These are phyloP conservation scores for Piper longum DNA, from an alignment of 164 flowering plant genomes.

Conservation along the genomic window DNA sequence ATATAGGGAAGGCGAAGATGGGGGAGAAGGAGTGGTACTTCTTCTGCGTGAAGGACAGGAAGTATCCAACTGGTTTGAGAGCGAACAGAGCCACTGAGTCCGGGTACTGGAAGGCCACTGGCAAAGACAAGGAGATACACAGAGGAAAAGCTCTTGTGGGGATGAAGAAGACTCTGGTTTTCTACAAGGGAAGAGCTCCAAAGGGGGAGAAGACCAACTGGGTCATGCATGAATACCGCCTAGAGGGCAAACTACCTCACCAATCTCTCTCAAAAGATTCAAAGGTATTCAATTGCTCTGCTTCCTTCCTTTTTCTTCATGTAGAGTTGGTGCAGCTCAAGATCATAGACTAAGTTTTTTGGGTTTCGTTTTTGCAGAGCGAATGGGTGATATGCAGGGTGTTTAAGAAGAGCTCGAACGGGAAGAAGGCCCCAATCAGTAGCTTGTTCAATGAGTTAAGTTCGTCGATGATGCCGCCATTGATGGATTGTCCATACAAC, in stretches of 20 bases:
- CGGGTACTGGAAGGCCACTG: conserved; percentile 26
- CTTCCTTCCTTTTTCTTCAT: neutral
- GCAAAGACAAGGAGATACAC: conserved; percentile 19
- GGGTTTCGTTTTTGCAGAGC: conserved; percentile 23
- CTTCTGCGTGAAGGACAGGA: conserved; percentile 19
- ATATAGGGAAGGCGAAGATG: conserved; percentile 17
- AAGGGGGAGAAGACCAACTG: conserved; percentile 22
- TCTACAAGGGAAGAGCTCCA: conserved; percentile 21
- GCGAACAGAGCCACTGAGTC: conserved; percentile 21
- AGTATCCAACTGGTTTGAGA: conserved; percentile 24
- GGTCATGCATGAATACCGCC: conserved; percentile 26
- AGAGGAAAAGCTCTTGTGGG: conserved; percentile 15
- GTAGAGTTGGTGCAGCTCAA: neutral
- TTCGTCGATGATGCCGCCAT: conserved; percentile 30
- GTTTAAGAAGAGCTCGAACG: conserved; percentile 35
- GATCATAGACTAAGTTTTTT: neutral
- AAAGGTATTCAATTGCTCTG: conserved; percentile 13
- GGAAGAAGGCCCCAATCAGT: conserved; percentile 14
- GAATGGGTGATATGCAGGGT: conserved; percentile 53
- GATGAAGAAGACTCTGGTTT: conserved; percentile 25
- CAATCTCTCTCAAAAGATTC: conserved; percentile 14
- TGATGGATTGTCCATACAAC: conserved; percentile 24
- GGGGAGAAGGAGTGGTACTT: conserved; percentile 24
- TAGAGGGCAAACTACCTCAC: conserved; percentile 16
- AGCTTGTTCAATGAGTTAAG: conserved; percentile 11